phyloP scores from a whole-genome alignment of 1,139 yeast species.

The Spathaspora sp. region DNA sequence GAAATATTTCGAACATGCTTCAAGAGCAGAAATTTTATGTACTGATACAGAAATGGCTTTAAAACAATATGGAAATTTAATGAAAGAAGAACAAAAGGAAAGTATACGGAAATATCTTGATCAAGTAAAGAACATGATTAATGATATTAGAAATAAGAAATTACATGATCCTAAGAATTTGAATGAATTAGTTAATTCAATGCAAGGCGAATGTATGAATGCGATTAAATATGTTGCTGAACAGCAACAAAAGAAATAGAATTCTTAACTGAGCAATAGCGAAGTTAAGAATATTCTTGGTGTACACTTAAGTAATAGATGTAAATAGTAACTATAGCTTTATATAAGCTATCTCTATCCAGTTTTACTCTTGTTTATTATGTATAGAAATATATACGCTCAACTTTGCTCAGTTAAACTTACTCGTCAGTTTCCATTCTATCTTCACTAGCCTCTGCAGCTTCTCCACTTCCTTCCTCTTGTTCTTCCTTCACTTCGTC shows the following conservation, averaged over 20 bases:
- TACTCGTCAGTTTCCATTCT: constrained; percentile 59
- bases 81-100: constrained; percentile 38
- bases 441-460: constrained; percentile 17
- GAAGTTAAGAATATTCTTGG: too few species aligned
- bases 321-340: neutral
- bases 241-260: constrained; percentile 28
- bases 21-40: constrained; percentile 55
- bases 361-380: neutral
- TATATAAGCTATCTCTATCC: too few species aligned
- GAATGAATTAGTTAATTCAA: constrained; percentile 46
- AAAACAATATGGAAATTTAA: constrained; percentile 40
- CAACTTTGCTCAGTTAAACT: neutral
- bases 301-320: constrained; percentile 1
- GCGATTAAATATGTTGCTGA: constrained; percentile 55
- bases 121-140: constrained; percentile 42
- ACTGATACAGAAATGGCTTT: constrained; percentile 56
- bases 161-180: constrained; percentile 36
- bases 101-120: constrained; percentile 29
- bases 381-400: neutral
- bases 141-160: constrained; percentile 39
- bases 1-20: constrained; percentile 46
- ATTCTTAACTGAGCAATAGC: constrained; percentile 11
- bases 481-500: constrained; percentile 37
- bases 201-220: constrained; percentile 51
- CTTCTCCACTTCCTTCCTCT: constrained; percentile 29